Evolutionary conservation across 2,329 filamentous ascomycete genomes (phyloP).

Genomic region (Beauveria bassiana): DNA sequence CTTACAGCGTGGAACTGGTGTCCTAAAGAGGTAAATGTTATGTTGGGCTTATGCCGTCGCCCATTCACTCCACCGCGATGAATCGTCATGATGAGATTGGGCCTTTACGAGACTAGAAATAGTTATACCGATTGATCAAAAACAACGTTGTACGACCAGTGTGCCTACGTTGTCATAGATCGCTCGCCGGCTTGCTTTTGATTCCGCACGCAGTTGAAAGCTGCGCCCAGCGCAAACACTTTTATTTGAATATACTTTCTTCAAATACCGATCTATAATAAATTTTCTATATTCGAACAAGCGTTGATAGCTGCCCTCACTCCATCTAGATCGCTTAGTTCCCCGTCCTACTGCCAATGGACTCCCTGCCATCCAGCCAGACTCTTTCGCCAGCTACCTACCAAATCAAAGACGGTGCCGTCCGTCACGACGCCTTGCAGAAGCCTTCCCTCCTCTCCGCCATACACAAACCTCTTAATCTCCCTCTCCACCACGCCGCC

Average conservation of each 20-base stretch:
- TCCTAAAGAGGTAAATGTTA: neutral
- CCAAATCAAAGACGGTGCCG: conserved; percentile 19
- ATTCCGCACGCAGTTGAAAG: too few relatives aligned
- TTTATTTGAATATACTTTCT: too few relatives aligned
- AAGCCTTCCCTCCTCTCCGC: conserved; percentile 14
- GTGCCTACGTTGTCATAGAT: too few relatives aligned
- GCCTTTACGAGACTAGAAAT: neutral
- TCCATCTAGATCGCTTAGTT: too few relatives aligned
- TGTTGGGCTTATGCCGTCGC: neutral
- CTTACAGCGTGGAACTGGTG: neutral
- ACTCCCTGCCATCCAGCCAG: conserved; percentile 24
- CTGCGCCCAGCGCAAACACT: too few relatives aligned
- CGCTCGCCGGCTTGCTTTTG: too few relatives aligned
- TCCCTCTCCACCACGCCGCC: conserved; percentile 20
- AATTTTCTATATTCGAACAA: neutral
- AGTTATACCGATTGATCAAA: too few relatives aligned
- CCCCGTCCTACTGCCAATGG: neutral
- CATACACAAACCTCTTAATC: conserved; percentile 23
- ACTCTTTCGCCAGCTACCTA: conserved; percentile 28
- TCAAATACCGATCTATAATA: neutral
- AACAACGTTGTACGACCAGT: too few relatives aligned
- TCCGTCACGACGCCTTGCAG: conserved; percentile 20
- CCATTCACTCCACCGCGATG: too few relatives aligned
- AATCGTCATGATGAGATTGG: neutral
- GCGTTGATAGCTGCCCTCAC: neutral